Conservation (phyloP, 352 stramenopile genomes). For the Globisporangium spiculum region DNA sequence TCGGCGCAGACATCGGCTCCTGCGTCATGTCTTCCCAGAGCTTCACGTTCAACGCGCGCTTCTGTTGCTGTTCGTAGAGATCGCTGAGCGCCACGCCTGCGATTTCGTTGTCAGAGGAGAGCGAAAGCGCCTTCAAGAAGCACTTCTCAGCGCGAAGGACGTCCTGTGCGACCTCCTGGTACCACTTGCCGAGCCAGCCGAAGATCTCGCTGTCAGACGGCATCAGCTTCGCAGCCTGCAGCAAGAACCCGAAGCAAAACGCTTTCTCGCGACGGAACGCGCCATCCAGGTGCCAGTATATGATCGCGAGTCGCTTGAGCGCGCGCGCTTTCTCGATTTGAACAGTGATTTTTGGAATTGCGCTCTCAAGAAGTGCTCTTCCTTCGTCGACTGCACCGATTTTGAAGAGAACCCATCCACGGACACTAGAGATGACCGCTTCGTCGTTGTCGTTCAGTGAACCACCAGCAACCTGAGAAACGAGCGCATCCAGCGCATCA, state of each 20-base stretch:
- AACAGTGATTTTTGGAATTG: slow-evolving; percentile 26
- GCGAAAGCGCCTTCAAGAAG: slow-evolving; percentile 75
- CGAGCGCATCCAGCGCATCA: slow-evolving; percentile 27
- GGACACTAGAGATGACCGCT: slow-evolving; percentile 25
- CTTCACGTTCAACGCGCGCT: slow-evolving; percentile 59
- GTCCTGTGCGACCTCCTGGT: slow-evolving; percentile 57
- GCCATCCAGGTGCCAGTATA: slow-evolving; percentile 71
- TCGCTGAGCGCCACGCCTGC: slow-evolving; percentile 64
- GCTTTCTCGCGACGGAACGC: slow-evolving; percentile 48
- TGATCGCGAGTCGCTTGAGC: slow-evolving; percentile 71
- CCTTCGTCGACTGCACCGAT: slow-evolving; percentile 35
- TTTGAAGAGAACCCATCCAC: slow-evolving; percentile 52
- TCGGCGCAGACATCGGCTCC: slow-evolving; percentile 54
- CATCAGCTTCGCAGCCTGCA: slow-evolving; percentile 73
- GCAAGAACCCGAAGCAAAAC: slow-evolving; percentile 56
- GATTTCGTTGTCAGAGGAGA: slow-evolving; percentile 49
- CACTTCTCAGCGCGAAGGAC: slow-evolving; percentile 79
- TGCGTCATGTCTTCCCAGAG: slow-evolving; percentile 69
- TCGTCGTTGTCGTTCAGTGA: slow-evolving; percentile 20
- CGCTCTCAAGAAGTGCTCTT: slow-evolving; percentile 35
- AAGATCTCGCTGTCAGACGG: slow-evolving; percentile 70
- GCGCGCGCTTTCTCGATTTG: slow-evolving; percentile 26
- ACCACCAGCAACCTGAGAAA: neutral
- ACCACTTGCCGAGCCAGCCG: slow-evolving; percentile 75
- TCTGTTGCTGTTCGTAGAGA: slow-evolving; percentile 60